Evolutionary conservation across 176 grass and related monocot genomes (phyloP).

Genomic region (Oryza meridionalis): DNA sequence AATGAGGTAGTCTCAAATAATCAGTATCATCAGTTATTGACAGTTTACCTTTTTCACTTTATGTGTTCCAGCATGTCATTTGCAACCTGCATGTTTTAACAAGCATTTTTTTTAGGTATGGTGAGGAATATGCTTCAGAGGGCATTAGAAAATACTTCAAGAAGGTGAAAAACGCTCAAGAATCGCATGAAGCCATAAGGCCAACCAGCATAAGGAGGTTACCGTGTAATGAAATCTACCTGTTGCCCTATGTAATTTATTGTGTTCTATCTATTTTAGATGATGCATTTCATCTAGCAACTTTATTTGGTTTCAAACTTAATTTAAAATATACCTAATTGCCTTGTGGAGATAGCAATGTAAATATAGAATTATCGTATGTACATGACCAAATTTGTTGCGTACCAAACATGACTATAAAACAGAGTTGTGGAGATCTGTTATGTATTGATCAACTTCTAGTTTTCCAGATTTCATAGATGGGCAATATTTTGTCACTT

Average conservation of each 20-base stretch:
- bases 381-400: slow-evolving; percentile 11
- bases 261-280: slow-evolving; percentile 13
- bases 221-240: slow-evolving; percentile 76
- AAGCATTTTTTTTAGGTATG: slow-evolving; percentile 62
- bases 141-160: slow-evolving; percentile 70
- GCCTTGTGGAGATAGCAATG: neutral
- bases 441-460: slow-evolving; percentile 12
- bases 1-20: slow-evolving; percentile 21
- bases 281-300: slow-evolving; percentile 14
- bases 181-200: slow-evolving; percentile 98
- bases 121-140: slow-evolving; percentile 66
- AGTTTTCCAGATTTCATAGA: slow-evolving; percentile 13
- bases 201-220: slow-evolving; percentile 91
- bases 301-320: slow-evolving; percentile 10
- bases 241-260: slow-evolving; percentile 8
- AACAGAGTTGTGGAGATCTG: neutral
- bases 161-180: slow-evolving; percentile 99
- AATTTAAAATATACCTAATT: neutral
- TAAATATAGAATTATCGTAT: neutral
- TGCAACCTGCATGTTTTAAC: neutral
- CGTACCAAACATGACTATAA: slow-evolving; percentile 4
- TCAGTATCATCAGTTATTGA: neutral
- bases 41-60: slow-evolving; percentile 20
- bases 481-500: slow-evolving; percentile 19
- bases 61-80: slow-evolving; percentile 18